Conservation (phyloP, 2,329 filamentous ascomycete species). For the Exophiala sideris region DNA sequence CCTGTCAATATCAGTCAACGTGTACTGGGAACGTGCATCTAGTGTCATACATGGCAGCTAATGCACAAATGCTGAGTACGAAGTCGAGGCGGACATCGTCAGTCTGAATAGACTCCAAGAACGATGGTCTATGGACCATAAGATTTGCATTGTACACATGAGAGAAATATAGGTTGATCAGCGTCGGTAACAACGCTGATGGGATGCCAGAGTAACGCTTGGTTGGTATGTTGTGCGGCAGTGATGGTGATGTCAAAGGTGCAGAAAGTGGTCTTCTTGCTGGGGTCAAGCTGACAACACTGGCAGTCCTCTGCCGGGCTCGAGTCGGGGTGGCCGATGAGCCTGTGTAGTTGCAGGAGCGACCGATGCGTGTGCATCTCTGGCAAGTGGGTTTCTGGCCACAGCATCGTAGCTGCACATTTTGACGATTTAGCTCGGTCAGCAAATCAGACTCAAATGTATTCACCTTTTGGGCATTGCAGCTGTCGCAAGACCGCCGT, state of each 20-base stretch:
- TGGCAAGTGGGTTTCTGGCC: background rate
- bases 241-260: background rate
- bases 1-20: conserved; percentile 1
- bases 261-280: background rate
- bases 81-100: background rate
- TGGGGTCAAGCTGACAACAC: too few species aligned
- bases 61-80: conserved; percentile 1
- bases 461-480: background rate
- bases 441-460: background rate
- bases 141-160: background rate
- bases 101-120: background rate
- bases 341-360: background rate
- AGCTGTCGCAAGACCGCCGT: background rate
- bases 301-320: too few species aligned
- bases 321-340: too few species aligned
- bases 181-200: background rate
- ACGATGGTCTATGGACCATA: background rate
- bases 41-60: background rate
- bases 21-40: background rate
- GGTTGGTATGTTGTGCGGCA: background rate
- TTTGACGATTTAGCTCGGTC: background rate
- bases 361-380: background rate
- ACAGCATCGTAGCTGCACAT: background rate
- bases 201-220: background rate
- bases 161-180: background rate